phyloP scores from a whole-genome alignment of 495 filamentous ascomycete genomes.

The Aspergillus affinis region DNA sequence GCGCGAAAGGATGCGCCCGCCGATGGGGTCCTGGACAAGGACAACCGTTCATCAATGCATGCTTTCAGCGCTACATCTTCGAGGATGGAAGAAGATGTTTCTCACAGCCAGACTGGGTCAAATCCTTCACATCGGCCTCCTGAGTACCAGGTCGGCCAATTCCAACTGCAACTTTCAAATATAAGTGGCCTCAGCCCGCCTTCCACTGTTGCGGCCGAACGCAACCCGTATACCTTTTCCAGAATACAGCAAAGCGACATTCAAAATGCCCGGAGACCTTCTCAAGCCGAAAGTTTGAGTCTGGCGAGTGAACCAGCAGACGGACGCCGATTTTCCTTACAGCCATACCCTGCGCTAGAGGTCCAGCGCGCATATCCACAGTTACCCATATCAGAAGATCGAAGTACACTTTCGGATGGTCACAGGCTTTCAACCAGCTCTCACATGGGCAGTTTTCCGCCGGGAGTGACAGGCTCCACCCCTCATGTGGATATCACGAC shows the following conservation, averaged over 20 bases:
- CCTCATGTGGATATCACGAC: constrained; percentile 21
- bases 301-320: constrained; percentile 10
- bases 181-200: constrained; percentile 10
- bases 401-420: constrained; percentile 12
- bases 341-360: constrained; percentile 13
- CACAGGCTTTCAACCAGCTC: constrained; percentile 9
- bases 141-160: constrained; percentile 23
- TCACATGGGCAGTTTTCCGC: constrained; percentile 17
- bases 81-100: neutral
- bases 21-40: constrained; percentile 12
- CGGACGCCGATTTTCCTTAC: constrained; percentile 8
- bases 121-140: constrained; percentile 8
- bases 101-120: neutral
- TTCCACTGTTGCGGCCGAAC: constrained; percentile 9
- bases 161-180: constrained; percentile 23
- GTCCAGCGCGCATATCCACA: constrained; percentile 17
- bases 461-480: constrained; percentile 13
- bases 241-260: neutral
- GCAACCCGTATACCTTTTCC: neutral
- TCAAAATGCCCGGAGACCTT: constrained; percentile 1
- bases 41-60: constrained; percentile 17
- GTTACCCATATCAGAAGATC: constrained; percentile 13
- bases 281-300: constrained; percentile 8
- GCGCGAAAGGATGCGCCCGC: constrained; percentile 18
- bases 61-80: constrained; percentile 3